Percentiles rank a stretch among this genome's conserved stretches.
Evolutionary conservation across 2,329 filamentous ascomycete genomes (phyloP).

Genomic region (Botrytis medusae): DNA sequence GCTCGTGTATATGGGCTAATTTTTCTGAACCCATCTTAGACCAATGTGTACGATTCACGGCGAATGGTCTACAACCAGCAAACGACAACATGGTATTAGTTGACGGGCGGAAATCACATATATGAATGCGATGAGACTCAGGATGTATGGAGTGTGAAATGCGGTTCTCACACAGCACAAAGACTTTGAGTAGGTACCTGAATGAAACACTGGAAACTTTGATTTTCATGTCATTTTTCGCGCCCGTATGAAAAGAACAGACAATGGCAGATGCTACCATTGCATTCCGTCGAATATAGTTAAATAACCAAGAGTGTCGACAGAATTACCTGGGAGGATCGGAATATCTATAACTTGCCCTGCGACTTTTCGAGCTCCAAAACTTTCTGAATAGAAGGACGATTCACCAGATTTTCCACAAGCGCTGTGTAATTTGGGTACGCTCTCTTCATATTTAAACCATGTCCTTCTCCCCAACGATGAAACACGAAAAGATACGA

Average conservation of each 20-base stretch:
- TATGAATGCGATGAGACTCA: not conserved
- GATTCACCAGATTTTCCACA: slow-evolving; percentile 25
- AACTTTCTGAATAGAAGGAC: not conserved
- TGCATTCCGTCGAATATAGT: too few species aligned
- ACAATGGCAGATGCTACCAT: not conserved
- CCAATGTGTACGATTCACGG: not conserved
- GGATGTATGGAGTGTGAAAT: not conserved
- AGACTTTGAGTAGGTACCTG: not conserved
- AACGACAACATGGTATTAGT: not conserved
- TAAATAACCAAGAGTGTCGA: not conserved
- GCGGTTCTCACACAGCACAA: not conserved
- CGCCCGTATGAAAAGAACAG: not conserved
- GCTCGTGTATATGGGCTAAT: not conserved
- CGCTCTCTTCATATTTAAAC: slow-evolving; percentile 30
- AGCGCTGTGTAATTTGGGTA: slow-evolving; percentile 29
- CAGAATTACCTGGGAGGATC: not conserved
- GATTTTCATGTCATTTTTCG: not conserved
- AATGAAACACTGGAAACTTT: not conserved
- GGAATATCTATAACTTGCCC: not conserved
- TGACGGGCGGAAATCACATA: not conserved
- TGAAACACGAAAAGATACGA: slow-evolving; percentile 41
- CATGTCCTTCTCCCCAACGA: slow-evolving; percentile 35
- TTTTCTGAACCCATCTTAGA: not conserved
- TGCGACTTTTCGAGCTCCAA: not conserved
- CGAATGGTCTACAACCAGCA: not conserved